phyloP scores from a whole-genome alignment of 2,329 filamentous ascomycete genomes.

The Cladosporium phlei region DNA sequence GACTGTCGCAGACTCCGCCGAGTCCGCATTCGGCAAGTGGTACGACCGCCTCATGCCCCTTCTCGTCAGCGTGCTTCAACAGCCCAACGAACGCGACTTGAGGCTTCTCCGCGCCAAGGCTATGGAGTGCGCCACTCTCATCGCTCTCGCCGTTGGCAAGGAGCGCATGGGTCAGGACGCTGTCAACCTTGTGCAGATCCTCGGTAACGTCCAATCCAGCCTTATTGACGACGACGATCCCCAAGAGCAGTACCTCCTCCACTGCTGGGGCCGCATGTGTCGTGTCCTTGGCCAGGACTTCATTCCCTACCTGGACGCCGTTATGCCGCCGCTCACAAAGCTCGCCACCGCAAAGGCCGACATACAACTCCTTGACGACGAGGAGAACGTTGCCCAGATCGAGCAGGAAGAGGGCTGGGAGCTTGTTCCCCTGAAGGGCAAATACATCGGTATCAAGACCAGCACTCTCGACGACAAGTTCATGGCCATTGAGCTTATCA shows the following conservation, averaged over 20 bases:
- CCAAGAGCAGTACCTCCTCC: conserved; percentile 92
- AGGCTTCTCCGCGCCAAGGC: conserved; percentile 88
- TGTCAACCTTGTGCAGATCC: conserved; percentile 76
- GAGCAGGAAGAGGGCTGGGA: conserved; percentile 98
- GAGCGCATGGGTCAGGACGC: conserved; percentile 86
- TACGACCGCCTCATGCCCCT: conserved; percentile 95
- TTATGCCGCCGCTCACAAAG: conserved; percentile 90
- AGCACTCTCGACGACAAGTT: conserved; percentile 97
- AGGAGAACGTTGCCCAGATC: conserved; percentile 86
- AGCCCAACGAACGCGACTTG: conserved; percentile 91
- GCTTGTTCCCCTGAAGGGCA: conserved; percentile 90
- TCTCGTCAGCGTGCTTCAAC: conserved; percentile 79
- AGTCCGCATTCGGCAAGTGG: conserved; percentile 90
- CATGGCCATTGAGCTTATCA: conserved; percentile 97
- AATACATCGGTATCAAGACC: conserved; percentile 97
- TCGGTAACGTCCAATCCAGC: conserved; percentile 79
- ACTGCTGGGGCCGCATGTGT: conserved; percentile 99
- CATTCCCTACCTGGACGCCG: conserved; percentile 81
- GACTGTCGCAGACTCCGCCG: conserved; percentile 96
- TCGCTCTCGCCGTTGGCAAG: conserved; percentile 90
- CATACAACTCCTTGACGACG: conserved; percentile 91
- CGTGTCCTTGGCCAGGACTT: conserved; percentile 87
- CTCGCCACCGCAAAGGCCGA: conserved; percentile 93
- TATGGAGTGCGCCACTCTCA: conserved; percentile 97
- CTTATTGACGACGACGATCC: conserved; percentile 91